These are phyloP conservation scores for Aspergillus asperescens DNA, from an alignment of 495 filamentous ascomycete species.

Conservation along the genomic window DNA sequence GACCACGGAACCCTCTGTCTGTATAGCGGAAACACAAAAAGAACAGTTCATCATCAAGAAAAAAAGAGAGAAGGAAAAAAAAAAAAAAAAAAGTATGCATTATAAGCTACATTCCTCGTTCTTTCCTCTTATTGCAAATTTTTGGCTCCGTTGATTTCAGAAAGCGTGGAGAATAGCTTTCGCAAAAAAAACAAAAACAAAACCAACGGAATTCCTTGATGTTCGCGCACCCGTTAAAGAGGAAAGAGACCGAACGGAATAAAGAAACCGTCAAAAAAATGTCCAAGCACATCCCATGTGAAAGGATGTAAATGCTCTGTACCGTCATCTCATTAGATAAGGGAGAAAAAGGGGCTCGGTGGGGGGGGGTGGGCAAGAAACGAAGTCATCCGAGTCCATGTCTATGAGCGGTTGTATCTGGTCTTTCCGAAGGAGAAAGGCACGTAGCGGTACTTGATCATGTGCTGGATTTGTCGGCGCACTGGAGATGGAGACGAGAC, in stretches of 20 bases:
- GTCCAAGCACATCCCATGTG: not conserved
- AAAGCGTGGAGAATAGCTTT: no score
- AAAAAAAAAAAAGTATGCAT: conserved; percentile 11
- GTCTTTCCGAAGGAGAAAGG: conserved; percentile 93
- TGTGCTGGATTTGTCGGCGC: conserved; percentile 98
- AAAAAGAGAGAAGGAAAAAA: not conserved
- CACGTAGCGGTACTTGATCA: conserved; percentile 99
- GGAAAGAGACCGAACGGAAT: not conserved
- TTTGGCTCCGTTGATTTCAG: not conserved
- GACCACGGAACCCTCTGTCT: conserved; percentile 8
- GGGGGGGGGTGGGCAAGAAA: conserved; percentile 4
- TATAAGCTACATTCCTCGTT: conserved; percentile 15
- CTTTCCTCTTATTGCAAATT: not conserved
- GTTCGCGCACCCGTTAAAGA: not conserved
- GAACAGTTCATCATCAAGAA: not conserved
- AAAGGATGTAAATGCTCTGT: conserved; percentile 3
- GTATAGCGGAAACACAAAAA: conserved; percentile 14
- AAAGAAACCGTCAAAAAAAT: not conserved
- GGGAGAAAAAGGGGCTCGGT: not conserved
- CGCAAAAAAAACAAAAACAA: no score
- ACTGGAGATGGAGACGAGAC: conserved; percentile 50
- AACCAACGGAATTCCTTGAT: not conserved
- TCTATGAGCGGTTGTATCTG: conserved; percentile 55
- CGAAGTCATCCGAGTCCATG: not conserved
- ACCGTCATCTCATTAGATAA: conserved; percentile 4